Base-by-base conservation (phyloP, 2,329 filamentous ascomycete genomes). In the Colletotrichum magnum region DNA sequence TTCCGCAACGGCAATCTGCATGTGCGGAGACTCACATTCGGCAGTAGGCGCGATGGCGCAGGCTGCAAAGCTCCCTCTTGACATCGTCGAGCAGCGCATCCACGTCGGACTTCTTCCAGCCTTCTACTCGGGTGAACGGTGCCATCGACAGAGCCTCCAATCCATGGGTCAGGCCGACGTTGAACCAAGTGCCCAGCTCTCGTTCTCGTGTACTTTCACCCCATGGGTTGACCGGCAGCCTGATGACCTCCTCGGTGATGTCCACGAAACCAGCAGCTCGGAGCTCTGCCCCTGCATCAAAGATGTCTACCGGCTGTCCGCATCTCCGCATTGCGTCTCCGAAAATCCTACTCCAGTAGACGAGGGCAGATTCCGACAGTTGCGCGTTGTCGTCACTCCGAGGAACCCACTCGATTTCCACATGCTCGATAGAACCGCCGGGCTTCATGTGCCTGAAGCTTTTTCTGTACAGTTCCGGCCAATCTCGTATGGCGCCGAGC, bases 361-460 rank as follows among this genome's bases (percentile, higher is more conserved):
- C 80, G 16, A 95, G 82, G 32, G 86, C 83, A 7, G 91, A 89
- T 45, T 88, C 81, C 4, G 80, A 72, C 12, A 88, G 85, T 15
- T 93, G 80, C 1, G 89, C 88, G 43, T 87, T 86, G 74, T 93
- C 89, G 71, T 94, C 91, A 75, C 90, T 92, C 59, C 89, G 89
- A 18, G 94, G 94, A 56, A 88, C 84, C 79, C 93, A 93, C 79
- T 98, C 94, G 63, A 98, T 92, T 78, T 98, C 95, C 56, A 97
- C 89, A 73, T 97, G 94, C 80, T 98, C 95, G 64, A 98, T 86
- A 77, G 87, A 88, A 62, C 95, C 95, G 1, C 91, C 91, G 1
- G 94, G 94, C 74, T 90, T 90, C 28, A 98, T 85, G 76, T 97
- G 93, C 61, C 65, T 60, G 54, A 53, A 54, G 24, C 51, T 84